phyloP scores from a whole-genome alignment of 495 filamentous ascomycete species.

The Baudoinia panamericana region DNA sequence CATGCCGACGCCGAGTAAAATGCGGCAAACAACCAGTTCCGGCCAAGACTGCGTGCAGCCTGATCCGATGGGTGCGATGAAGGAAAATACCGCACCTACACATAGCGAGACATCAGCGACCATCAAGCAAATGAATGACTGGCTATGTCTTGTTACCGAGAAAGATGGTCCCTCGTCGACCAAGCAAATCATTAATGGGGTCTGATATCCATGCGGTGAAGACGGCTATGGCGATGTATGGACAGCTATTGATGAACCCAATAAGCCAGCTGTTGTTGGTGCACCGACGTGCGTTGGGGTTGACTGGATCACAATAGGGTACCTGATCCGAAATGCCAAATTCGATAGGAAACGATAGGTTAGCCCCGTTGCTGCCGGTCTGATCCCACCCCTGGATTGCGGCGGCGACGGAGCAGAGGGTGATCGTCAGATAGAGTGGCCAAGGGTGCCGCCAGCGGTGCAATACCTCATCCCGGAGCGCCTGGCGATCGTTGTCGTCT shows the following conservation, averaged over 20 bases:
- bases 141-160: no score
- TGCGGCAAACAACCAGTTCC: constrained; percentile 42
- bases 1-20: constrained; percentile 47
- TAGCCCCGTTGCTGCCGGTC: constrained; percentile 32
- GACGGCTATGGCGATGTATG: constrained; percentile 66
- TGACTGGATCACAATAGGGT: not conserved
- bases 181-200: constrained; percentile 65
- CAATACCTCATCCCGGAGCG: constrained; percentile 35
- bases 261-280: constrained; percentile 47
- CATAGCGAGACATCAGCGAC: no score
- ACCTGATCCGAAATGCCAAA: constrained; percentile 19
- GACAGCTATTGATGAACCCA: constrained; percentile 49
- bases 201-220: constrained; percentile 73
- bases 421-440: constrained; percentile 33
- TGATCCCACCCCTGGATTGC: constrained; percentile 31
- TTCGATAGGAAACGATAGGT: constrained; percentile 21
- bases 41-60: constrained; percentile 30
- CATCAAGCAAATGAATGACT: no score
- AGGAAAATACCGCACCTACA: constrained; percentile 53
- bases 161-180: constrained; percentile 72
- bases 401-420: constrained; percentile 32
- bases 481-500: constrained; percentile 34
- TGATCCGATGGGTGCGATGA: constrained; percentile 33
- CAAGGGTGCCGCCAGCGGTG: constrained; percentile 45
- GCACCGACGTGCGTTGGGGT: not conserved